Conservation (phyloP, 305 asterid species). For the Rubia balearica region DNA sequence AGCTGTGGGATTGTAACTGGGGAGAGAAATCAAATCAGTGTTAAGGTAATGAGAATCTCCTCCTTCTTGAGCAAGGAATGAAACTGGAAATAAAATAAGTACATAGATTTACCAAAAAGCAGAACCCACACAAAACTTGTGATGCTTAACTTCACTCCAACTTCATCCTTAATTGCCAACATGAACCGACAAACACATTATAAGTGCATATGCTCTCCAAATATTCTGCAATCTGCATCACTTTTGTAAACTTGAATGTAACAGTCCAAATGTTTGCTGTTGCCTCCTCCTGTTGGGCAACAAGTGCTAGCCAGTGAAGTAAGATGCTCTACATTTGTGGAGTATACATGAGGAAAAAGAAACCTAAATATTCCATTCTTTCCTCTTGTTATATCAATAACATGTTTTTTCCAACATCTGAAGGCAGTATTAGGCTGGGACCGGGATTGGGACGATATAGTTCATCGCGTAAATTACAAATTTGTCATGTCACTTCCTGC, state of each 20-base stretch:
- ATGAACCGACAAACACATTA: slow-evolving; percentile 16
- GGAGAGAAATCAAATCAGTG: neutral
- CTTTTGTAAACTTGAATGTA: slow-evolving; percentile 6
- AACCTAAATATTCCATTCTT: slow-evolving; percentile 59
- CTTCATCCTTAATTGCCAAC: slow-evolving; percentile 27
- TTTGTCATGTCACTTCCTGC: slow-evolving; percentile 44
- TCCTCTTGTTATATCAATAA: slow-evolving; percentile 23
- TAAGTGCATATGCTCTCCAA: slow-evolving; percentile 2
- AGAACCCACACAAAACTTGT: neutral
- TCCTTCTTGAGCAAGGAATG: neutral
- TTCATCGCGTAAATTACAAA: neutral
- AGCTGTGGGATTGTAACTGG: neutral
- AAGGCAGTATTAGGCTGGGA: neutral
- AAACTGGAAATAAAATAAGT: neutral
- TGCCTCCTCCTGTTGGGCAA: slow-evolving; percentile 9
- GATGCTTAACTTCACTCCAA: slow-evolving; percentile 28
- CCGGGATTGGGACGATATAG: slow-evolving; percentile 1
- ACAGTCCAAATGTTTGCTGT: neutral
- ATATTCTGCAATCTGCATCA: slow-evolving; percentile 9
- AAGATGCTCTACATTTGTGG: slow-evolving; percentile 9
- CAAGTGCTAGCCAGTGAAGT: slow-evolving; percentile 3
- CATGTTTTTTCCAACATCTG: neutral
- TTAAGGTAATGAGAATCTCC: neutral
- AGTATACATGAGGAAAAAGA: slow-evolving; percentile 53
- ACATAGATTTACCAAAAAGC: neutral